These are phyloP conservation scores for Saccharomyces jurei DNA, from an alignment of 805 yeast genomes.

Conservation along the genomic window DNA sequence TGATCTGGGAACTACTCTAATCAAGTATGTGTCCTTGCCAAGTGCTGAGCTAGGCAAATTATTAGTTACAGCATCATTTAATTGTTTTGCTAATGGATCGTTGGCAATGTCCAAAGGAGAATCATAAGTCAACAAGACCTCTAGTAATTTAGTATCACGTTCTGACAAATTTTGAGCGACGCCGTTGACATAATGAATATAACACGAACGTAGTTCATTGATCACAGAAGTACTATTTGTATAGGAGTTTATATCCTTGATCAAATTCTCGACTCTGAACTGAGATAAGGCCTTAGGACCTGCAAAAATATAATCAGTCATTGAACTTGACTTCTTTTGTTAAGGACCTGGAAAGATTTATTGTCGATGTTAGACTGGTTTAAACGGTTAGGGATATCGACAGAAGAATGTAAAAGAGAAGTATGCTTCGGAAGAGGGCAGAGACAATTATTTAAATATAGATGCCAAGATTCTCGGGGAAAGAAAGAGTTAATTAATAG, in stretches of 20 bases:
- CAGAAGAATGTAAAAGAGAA: not conserved
- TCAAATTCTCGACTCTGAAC: slow-evolving; percentile 71
- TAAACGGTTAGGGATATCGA: not conserved
- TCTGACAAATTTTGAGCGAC: slow-evolving; percentile 28
- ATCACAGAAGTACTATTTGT: slow-evolving; percentile 58
- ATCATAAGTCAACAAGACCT: slow-evolving; percentile 68
- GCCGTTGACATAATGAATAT: slow-evolving; percentile 72
- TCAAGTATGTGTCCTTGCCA: slow-evolving; percentile 43
- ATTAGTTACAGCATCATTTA: slow-evolving; percentile 24
- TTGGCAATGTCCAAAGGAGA: slow-evolving; percentile 43
- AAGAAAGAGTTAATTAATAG: not conserved
- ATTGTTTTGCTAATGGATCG: slow-evolving; percentile 31
- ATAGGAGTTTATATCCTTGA: slow-evolving; percentile 62
- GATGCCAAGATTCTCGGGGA: not conserved
- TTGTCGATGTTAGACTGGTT: not conserved
- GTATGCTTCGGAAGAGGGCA: not conserved
- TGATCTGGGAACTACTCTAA: slow-evolving; percentile 79
- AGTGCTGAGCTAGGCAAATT: slow-evolving; percentile 18
- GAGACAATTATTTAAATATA: not conserved
- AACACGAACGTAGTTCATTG: slow-evolving; percentile 62
- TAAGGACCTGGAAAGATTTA: not conserved
- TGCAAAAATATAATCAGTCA: slow-evolving; percentile 51
- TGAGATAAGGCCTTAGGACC: slow-evolving; percentile 88
- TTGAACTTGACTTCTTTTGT: slow-evolving; percentile 9
- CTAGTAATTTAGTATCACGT: slow-evolving; percentile 41